Evolutionary conservation across 768 basidiomycete genomes (phyloP).

Genomic region (Favolaschia claudopus): DNA sequence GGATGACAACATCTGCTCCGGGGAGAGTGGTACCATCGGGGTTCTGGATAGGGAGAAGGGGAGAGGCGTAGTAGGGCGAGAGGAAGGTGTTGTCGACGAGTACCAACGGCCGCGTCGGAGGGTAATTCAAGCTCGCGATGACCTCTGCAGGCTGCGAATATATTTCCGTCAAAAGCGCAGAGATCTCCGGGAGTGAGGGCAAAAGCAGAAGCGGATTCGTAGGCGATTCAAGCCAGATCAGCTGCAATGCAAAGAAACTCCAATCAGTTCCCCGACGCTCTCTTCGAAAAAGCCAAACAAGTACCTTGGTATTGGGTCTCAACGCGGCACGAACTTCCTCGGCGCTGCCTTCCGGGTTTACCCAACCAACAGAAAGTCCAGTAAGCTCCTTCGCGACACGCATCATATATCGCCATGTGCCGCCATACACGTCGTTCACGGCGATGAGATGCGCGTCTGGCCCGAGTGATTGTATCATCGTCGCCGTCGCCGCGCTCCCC

Average conservation of each 20-base stretch:
- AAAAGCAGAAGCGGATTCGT: constrained; percentile 94
- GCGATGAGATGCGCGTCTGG: constrained; percentile 80
- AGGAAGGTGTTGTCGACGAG: constrained; percentile 96
- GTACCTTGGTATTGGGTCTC: constrained; percentile 80
- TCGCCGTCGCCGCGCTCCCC: constrained; percentile 87
- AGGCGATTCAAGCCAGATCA: constrained; percentile 95
- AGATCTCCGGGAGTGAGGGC: constrained; percentile 80
- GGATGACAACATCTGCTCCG: constrained; percentile 86
- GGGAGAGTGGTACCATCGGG: constrained; percentile 38
- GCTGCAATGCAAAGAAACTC: constrained; percentile 51
- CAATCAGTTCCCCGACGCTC: background rate
- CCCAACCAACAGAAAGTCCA: constrained; percentile 74
- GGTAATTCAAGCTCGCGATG: constrained; percentile 52
- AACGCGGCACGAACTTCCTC: constrained; percentile 75
- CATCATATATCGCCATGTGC: constrained; percentile 86
- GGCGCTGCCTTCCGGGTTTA: constrained; percentile 78
- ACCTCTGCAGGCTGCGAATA: constrained; percentile 24
- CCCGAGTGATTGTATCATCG: constrained; percentile 79
- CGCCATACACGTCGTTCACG: constrained; percentile 95
- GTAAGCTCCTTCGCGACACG: constrained; percentile 69
- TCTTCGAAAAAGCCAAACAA: constrained; percentile 21
- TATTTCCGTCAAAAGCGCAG: constrained; percentile 48
- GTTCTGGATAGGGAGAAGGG: constrained; percentile 58
- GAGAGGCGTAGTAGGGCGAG: constrained; percentile 90
- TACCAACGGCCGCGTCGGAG: constrained; percentile 74